Evolutionary conservation across 2,329 filamentous ascomycete genomes (phyloP).

Genomic region (Bisporella sp.): DNA sequence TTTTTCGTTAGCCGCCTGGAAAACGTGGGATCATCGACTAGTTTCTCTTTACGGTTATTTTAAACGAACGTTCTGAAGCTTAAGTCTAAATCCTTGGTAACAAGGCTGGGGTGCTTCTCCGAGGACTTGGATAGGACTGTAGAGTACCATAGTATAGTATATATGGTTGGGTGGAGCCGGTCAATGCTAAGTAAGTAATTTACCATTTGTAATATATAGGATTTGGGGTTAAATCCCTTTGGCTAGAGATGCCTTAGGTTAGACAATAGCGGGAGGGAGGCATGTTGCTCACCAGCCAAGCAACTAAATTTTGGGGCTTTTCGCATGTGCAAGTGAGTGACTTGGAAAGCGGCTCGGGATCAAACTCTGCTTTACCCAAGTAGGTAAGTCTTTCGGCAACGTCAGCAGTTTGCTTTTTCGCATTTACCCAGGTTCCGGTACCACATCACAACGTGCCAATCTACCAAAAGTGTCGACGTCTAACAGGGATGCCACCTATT

Average conservation of each 20-base stretch:
- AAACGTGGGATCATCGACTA: conserved; percentile 11
- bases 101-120: background rate
- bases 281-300: too few species aligned
- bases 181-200: background rate
- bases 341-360: too few species aligned
- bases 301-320: too few species aligned
- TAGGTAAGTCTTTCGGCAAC: too few species aligned
- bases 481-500: conserved; percentile 6
- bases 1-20: background rate
- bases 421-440: conserved; percentile 6
- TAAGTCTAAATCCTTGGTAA: background rate
- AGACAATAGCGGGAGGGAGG: too few species aligned
- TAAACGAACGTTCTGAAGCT: conserved; percentile 14
- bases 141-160: too few species aligned
- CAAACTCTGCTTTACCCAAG: too few species aligned
- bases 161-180: too few species aligned
- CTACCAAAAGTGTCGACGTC: background rate
- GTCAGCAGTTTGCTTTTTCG: too few species aligned
- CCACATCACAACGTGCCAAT: background rate
- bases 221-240: conserved; percentile 1
- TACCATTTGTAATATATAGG: background rate
- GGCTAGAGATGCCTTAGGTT: too few species aligned
- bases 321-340: too few species aligned
- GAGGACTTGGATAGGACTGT: background rate
- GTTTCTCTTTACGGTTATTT: conserved; percentile 14